Percentiles rank a stretch among this genome's conserved stretches.
phyloP scores from a whole-genome alignment of 805 yeast species.

The Pichia paraexigua region DNA sequence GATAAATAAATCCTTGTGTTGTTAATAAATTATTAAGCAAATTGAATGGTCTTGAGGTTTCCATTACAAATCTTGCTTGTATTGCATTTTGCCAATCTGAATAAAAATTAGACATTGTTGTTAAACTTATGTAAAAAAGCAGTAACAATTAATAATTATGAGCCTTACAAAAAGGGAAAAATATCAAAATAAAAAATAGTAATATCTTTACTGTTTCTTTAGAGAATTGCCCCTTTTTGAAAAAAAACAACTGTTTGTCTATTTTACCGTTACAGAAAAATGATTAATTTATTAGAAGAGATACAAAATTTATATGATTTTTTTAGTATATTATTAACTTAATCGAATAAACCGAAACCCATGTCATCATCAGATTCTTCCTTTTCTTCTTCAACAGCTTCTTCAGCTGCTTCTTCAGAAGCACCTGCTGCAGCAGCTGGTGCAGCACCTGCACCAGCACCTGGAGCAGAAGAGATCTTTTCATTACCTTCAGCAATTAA shows the following conservation, averaged over 20 bases:
- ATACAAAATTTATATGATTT: not conserved
- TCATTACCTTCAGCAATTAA: slow-evolving; percentile 74
- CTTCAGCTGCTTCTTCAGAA: slow-evolving; percentile 52
- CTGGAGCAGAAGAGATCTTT: slow-evolving; percentile 74
- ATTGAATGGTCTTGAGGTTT: slow-evolving; percentile 17
- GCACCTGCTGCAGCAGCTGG: slow-evolving; percentile 48
- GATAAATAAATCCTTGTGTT: slow-evolving; percentile 15
- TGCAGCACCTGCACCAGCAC: slow-evolving; percentile 63
- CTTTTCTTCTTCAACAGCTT: slow-evolving; percentile 41
- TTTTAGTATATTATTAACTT: slow-evolving; percentile 28
- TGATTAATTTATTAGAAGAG: slow-evolving; percentile 9
- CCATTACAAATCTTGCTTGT: slow-evolving; percentile 14
- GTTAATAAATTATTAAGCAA: slow-evolving; percentile 13
- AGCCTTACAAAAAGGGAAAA: not conserved
- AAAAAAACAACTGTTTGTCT: not conserved
- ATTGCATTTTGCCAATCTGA: slow-evolving; percentile 11
- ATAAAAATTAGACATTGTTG: not conserved
- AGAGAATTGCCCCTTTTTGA: not conserved
- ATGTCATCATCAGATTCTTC: slow-evolving; percentile 52
- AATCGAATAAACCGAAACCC: slow-evolving; percentile 97
- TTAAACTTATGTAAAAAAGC: not conserved
- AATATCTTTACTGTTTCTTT: not conserved
- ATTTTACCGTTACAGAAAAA: not conserved
- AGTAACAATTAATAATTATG: not conserved
- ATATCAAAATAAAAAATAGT: not conserved